A percentile compares a stretch with the other conserved stretches of the same genome.
Evolutionary conservation across 2,329 filamentous ascomycete species (phyloP).

Genomic region (Fusarium tjaetaba): DNA sequence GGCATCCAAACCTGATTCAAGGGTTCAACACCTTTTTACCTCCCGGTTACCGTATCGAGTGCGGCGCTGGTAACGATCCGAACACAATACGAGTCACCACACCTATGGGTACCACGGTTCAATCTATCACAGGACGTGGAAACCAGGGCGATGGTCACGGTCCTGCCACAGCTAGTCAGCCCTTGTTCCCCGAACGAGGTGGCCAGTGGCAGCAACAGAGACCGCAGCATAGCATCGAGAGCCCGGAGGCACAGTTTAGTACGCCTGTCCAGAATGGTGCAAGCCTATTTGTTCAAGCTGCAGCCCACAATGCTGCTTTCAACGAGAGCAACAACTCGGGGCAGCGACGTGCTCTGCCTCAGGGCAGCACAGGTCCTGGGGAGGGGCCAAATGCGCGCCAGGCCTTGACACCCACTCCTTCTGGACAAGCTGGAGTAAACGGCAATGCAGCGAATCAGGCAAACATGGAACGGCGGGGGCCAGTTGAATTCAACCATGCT

Average conservation of each 20-base stretch:
- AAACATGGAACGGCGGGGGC: slow-evolving; percentile 84
- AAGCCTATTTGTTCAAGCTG: slow-evolving; percentile 57
- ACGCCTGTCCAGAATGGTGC: slow-evolving; percentile 63
- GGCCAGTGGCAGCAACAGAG: slow-evolving; percentile 68
- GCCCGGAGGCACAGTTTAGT: slow-evolving; percentile 70
- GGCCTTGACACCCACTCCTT: slow-evolving; percentile 69
- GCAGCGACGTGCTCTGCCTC: slow-evolving; percentile 46
- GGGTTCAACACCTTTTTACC: slow-evolving; percentile 98
- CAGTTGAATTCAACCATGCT: slow-evolving; percentile 98
- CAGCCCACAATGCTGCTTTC: slow-evolving; percentile 48
- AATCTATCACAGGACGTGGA: slow-evolving; percentile 75
- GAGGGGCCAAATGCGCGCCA: slow-evolving; percentile 61
- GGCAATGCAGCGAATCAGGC: slow-evolving; percentile 68
- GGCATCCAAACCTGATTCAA: slow-evolving; percentile 94
- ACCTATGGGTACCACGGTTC: slow-evolving; percentile 95
- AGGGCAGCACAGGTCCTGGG: slow-evolving; percentile 47
- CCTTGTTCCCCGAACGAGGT: slow-evolving; percentile 59
- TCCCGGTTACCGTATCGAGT: slow-evolving; percentile 95
- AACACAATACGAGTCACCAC: slow-evolving; percentile 97
- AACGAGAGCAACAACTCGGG: slow-evolving; percentile 47
- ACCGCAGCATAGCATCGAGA: slow-evolving; percentile 68
- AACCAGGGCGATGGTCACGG: slow-evolving; percentile 57
- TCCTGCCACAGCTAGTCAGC: slow-evolving; percentile 51
- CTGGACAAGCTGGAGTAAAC: slow-evolving; percentile 68
- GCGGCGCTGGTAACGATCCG: slow-evolving; percentile 90